phyloP scores from a whole-genome alignment of 1,139 yeast genomes.

The Blastobotrys buckinghamii region DNA sequence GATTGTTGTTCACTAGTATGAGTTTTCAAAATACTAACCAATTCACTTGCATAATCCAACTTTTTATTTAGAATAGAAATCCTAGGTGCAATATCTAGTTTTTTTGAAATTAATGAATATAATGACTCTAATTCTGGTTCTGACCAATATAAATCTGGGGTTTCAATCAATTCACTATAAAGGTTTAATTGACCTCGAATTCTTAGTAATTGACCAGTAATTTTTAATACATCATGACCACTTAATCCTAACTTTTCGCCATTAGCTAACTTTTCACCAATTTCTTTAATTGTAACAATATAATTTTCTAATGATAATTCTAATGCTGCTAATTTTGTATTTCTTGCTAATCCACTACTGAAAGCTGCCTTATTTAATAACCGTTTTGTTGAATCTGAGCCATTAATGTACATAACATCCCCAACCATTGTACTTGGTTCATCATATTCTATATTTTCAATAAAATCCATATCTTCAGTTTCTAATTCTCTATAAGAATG shows the following conservation, averaged over 20 bases:
- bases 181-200: slow-evolving; percentile 76
- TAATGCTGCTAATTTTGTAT: slow-evolving; percentile 75
- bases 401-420: slow-evolving; percentile 62
- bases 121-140: slow-evolving; percentile 78
- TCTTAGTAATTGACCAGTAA: slow-evolving; percentile 69
- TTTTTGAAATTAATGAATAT: slow-evolving; percentile 62
- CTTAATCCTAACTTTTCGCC: slow-evolving; percentile 50
- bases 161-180: slow-evolving; percentile 84
- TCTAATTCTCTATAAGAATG: slow-evolving; percentile 51
- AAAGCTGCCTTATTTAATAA: slow-evolving; percentile 80
- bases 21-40: slow-evolving; percentile 68
- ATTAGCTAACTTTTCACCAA: slow-evolving; percentile 59
- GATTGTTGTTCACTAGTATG: slow-evolving; percentile 73
- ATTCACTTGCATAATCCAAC: slow-evolving; percentile 85
- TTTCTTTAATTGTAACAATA: slow-evolving; percentile 52
- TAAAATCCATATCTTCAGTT: slow-evolving; percentile 81
- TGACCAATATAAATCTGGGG: slow-evolving; percentile 90
- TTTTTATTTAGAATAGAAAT: slow-evolving; percentile 76
- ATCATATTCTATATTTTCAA: slow-evolving; percentile 39
- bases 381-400: slow-evolving; percentile 41
- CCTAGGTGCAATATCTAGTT: slow-evolving; percentile 70
- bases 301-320: slow-evolving; percentile 69
- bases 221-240: slow-evolving; percentile 57
- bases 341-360: slow-evolving; percentile 79
- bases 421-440: slow-evolving; percentile 46